Base-by-base conservation (phyloP, 2,329 filamentous ascomycete genomes). In the Xylaria sp. region DNA sequence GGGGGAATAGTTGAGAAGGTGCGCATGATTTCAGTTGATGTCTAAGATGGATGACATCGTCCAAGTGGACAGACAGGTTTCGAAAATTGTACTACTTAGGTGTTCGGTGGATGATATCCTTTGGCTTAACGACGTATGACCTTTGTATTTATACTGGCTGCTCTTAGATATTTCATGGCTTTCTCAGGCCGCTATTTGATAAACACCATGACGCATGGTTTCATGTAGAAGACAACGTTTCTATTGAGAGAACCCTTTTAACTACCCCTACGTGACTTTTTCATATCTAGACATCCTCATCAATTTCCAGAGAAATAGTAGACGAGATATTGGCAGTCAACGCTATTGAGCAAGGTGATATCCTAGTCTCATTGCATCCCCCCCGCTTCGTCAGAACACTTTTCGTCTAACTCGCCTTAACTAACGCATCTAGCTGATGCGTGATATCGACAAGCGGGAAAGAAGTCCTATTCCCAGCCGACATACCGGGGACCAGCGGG, bases 361-460 rank as follows among this genome's bases (percentile, higher is more conserved):
- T 42, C 53, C 25, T 2, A 13, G 9, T 23, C 18, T 47, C 9
- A n/a, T 50, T n/a, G 5, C 1, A 4, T 8, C n/a, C 25, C 27
- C 4, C 21, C 1, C n/a, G 8, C n/a, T n/a, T 2, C 32, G 10
- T n/a, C 32, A 57, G 10, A 8, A 9, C 32, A 13, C n/a, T 10
- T 42, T 57, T 32, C 12, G 5, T 12, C 32, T 54, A 62, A 40
- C 42, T 58, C 5, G 57, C 27, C 25, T 48, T 65, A 21, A 69
- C 63, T 8, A 69, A 42, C 29, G 60, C 67, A 65, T 78, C 77
- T 23, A 79, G 64, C 25, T 75, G 54, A 0, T 62, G 66, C 50
- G 78, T 78, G 42, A 79, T 77, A 58, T 79, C 76, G 10, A 75
- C 51, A 27, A 78, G 69, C 8, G 78, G 78, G 63, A 78, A 79